Evolutionary conservation across 1,284 basidiomycete species (phyloP), one percentile per base, ranked within the genome.

Genomic region (Ustilago curta): DNA sequence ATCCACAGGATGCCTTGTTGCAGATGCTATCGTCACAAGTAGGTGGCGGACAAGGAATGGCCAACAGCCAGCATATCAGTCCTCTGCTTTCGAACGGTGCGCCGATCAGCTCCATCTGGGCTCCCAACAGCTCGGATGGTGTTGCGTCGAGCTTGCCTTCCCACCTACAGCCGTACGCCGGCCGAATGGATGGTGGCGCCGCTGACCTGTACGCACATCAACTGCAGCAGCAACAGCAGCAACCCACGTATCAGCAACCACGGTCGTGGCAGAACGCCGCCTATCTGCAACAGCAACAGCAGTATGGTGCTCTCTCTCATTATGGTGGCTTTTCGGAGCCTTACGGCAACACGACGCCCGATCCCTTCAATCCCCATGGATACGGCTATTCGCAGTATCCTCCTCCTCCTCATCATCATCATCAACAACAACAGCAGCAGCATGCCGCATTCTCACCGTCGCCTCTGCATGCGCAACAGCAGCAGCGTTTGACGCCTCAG

Each of bases 61-160:
- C 23, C 25, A 49, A 19, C 44, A 47, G 49, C 23, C 57, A 51
- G 4, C 48, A 50, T 4, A 25, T 45, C 51, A 70, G 59, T 27
- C 29, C 52, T 12, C 50, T 73, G 57, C 60, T 73, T 3, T 42
- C 60, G 6, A 73, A 73, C 23, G 70, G 70, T 6, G 61, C 71
- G 2, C 59, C 71, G 2, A 65, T 74, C 62, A 74, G 66, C 56
- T 74, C 71, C 23, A 74, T 74, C 59, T 74, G 71, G 71, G 71
- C 66, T 3, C 65, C 61, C 8, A 74, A 50, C 45, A 48, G 59
- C 6, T 59, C 66, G 1, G 62, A 69, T 2, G 42, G 48, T 14
- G 50, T n/a, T 2, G 39, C 49, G 32, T 8, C 52, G n/a, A 45
- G 25, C 27, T 25, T 63, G 56, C 56, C 60, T 27, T 32, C 67